A percentile compares a stretch with the other conserved stretches of the same genome.
Evolutionary conservation across 2,329 filamentous ascomycete species (phyloP).

Genomic region (Massarina eburnea): DNA sequence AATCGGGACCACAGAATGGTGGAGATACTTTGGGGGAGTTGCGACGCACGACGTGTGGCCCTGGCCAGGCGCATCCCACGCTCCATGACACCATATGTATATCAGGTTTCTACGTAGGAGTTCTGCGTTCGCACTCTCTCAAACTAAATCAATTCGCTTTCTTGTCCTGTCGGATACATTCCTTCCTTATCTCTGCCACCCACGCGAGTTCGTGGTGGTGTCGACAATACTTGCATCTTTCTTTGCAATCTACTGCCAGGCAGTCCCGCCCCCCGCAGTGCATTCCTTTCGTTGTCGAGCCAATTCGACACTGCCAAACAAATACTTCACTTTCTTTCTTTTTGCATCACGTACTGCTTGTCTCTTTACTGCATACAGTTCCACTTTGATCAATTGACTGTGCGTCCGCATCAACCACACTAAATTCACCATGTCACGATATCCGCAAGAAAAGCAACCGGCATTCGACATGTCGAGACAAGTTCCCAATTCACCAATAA

Average conservation of each 20-base stretch:
- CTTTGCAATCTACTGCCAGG: background rate
- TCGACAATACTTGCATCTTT: background rate
- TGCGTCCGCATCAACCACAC: background rate
- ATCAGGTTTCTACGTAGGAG: too few relatives aligned
- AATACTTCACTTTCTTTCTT: background rate
- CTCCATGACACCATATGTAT: too few relatives aligned
- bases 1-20: background rate
- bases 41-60: constrained; percentile 6
- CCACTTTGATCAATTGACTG: background rate
- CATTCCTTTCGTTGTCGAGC: constrained; percentile 7
- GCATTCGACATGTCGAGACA: background rate
- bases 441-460: constrained; percentile 3
- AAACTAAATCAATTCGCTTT: too few relatives aligned
- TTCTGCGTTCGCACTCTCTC: too few relatives aligned
- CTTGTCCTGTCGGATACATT: background rate
- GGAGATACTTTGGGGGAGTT: background rate
- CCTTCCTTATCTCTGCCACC: background rate
- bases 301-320: background rate
- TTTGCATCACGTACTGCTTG: background rate
- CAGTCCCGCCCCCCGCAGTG: too few relatives aligned
- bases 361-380: background rate
- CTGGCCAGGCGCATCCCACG: too few relatives aligned
- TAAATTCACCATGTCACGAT: background rate
- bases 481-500: background rate
- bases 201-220: background rate